Conservation (phyloP, 2,329 filamentous ascomycete genomes). For the Emergomyces orientalis region DNA sequence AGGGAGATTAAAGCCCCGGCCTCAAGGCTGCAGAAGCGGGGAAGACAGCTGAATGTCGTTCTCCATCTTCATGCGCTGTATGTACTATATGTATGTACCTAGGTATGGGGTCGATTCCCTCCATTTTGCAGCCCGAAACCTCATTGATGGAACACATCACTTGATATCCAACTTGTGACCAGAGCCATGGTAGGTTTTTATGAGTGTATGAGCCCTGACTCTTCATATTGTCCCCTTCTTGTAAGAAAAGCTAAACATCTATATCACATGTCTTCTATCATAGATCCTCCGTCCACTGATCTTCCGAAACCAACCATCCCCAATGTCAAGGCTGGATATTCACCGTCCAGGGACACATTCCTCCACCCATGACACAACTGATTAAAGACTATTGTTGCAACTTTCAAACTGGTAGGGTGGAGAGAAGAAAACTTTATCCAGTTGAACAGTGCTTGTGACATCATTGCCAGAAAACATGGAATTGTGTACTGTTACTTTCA, state of each 20-base stretch:
- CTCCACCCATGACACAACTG: conserved; percentile 15
- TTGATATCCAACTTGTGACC: too few species aligned
- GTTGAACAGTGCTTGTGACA: conserved; percentile 17
- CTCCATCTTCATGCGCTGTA: neutral
- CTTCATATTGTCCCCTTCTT: neutral
- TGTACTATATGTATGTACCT: too few species aligned
- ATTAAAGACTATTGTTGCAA: conserved; percentile 10
- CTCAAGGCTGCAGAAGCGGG: too few species aligned
- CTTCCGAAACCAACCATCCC: conserved; percentile 16
- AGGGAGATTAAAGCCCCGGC: too few species aligned
- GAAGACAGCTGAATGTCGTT: too few species aligned
- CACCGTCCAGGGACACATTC: conserved; percentile 15
- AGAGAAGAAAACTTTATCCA: conserved; percentile 14
- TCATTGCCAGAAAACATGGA: conserved; percentile 14
- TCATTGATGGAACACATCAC: too few species aligned
- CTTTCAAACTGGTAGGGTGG: conserved; percentile 10
- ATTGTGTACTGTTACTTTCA: conserved; percentile 12
- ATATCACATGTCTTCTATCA: neutral
- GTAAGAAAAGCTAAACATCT: neutral
- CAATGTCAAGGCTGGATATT: too few species aligned
- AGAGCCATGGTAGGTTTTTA: neutral
- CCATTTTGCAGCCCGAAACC: too few species aligned
- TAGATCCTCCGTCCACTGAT: conserved; percentile 12
- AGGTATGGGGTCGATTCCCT: too few species aligned
- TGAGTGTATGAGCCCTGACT: neutral